Evolutionary conservation across 768 basidiomycete genomes (phyloP), one percentile per base, ranked within the genome.

Genomic region (Calocybe indica): DNA sequence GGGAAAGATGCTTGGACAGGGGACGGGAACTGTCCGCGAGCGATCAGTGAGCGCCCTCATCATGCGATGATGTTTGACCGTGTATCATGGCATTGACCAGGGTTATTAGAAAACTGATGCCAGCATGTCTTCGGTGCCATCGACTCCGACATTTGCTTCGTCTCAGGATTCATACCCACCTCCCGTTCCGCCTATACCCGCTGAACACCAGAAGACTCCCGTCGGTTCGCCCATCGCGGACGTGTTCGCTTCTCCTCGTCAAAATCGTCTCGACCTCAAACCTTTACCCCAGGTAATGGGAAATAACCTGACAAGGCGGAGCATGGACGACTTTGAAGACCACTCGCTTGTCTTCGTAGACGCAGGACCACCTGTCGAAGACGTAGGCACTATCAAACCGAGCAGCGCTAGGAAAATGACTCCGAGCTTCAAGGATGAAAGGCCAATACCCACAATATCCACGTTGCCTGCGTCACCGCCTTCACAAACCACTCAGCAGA

Each of bases 1-100:
- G 53, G 87, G 86, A 2, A 89, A 83, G 65, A 84, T 92, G 82
- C 66, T 84, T 35, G 86, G 87, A 3, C 77, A 83, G 55, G 52
- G 52, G 22, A 45, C 53, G 43, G 72, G 68, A 41, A 75, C 75
- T 31, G 73, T 79, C 30, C 74, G 85, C 42, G 85, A 88, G 61
- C 79, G 84, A 64, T 82, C 81, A 46, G 86, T 88, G 64, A 61
- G 75, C 49, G 28, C 46, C 47, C 35, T 41, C 28, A 47, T 52
- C 41, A 46, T 43, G 34, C 52, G 14, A 41, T 49, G 49, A 39
- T 54, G 55, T 55, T 40, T 8, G n/a, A n/a, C 7, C 29, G 12
- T 12, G 35, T 30, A 7, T 22, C 22, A 22, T 22, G 22, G 22
- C 22, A 22, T 22, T 22, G 22, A 22, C 22, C 22, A 22, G 22